phyloP scores from a whole-genome alignment of 1,284 basidiomycete species.

The Hymenochaete sp. region DNA sequence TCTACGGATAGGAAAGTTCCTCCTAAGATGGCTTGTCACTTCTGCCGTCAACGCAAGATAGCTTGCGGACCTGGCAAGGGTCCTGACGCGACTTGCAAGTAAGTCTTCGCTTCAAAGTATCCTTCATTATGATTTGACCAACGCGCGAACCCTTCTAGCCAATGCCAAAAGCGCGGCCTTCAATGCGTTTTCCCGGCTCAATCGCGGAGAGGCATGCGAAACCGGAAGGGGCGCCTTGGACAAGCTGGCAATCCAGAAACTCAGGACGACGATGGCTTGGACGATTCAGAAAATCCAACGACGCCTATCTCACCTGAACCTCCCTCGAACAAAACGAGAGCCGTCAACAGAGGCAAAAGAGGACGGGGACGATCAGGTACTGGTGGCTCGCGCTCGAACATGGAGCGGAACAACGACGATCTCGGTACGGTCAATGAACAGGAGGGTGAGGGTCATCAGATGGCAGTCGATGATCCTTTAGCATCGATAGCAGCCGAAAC shows the following conservation, averaged over 20 bases:
- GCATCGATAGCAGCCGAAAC: no score
- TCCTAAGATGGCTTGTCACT: slow-evolving; percentile 15
- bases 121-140: neutral
- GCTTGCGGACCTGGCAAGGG: slow-evolving; percentile 13
- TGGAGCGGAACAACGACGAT: no score
- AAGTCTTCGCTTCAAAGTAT: neutral
- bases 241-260: no score
- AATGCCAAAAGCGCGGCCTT: slow-evolving; percentile 15
- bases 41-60: slow-evolving; percentile 17
- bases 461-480: no score
- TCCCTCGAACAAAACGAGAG: neutral
- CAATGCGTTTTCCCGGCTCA: slow-evolving; percentile 13
- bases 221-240: slow-evolving; percentile 3
- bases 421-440: no score
- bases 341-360: neutral
- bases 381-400: no score
- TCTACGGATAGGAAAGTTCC: slow-evolving; percentile 13
- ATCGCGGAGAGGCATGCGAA: slow-evolving; percentile 16
- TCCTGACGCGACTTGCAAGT: slow-evolving; percentile 16
- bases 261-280: slow-evolving; percentile 9
- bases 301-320: neutral
- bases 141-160: slow-evolving; percentile 1
- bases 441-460: no score
- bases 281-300: slow-evolving; percentile 6
- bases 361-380: neutral